phyloP scores from a whole-genome alignment of 345 rosid genomes.

The Iberis pinnata region DNA sequence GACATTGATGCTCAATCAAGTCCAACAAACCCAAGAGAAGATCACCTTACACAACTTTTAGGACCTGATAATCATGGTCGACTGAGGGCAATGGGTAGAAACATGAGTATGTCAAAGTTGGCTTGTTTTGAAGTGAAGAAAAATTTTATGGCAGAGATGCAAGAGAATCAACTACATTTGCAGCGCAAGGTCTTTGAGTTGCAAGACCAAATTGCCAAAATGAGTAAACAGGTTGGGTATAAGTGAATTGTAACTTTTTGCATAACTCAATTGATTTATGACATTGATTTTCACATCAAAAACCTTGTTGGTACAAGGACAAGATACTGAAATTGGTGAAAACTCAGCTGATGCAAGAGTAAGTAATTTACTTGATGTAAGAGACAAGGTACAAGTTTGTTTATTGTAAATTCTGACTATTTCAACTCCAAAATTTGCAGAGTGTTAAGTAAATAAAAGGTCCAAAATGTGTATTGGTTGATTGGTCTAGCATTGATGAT shows the following conservation, averaged over 20 bases:
- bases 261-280: no score
- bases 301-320: not conserved
- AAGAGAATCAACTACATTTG: not conserved
- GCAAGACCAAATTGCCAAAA: not conserved
- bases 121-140: conserved; percentile 2
- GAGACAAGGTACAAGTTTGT: no score
- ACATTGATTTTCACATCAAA: not conserved
- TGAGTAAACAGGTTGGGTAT: not conserved
- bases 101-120: not conserved
- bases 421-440: not conserved
- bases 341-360: not conserved
- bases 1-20: not conserved
- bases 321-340: not conserved
- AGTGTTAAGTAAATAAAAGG: not conserved
- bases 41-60: not conserved
- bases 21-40: not conserved
- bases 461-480: not conserved
- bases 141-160: not conserved
- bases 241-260: no score
- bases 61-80: not conserved
- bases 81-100: not conserved
- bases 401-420: no score
- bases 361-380: not conserved
- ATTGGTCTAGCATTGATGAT: not conserved
- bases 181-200: not conserved